Conservation (phyloP, 2,329 filamentous ascomycete genomes). For the Fusarium phyllophilum region DNA sequence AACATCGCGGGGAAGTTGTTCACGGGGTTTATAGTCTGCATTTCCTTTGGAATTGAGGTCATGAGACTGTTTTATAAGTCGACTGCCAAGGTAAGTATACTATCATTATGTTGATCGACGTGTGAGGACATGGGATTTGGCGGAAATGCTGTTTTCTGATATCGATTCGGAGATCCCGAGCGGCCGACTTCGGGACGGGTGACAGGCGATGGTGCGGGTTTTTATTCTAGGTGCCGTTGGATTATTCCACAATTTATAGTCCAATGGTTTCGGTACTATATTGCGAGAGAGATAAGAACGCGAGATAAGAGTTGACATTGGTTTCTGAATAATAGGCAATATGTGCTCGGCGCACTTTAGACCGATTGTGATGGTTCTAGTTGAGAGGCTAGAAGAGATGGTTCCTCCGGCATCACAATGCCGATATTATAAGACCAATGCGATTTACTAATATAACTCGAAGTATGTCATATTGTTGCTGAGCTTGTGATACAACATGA, state of each 20-base stretch:
- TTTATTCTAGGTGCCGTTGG: not conserved
- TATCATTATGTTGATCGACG: too few relatives aligned
- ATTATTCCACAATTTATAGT: not conserved
- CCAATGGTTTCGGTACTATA: not conserved
- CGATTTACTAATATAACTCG: not conserved
- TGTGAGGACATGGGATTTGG: not conserved
- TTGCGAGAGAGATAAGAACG: not conserved
- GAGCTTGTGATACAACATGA: not conserved
- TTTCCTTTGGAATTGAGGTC: not conserved
- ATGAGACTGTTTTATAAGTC: not conserved
- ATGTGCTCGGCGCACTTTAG: not conserved
- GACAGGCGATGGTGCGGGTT: not conserved
- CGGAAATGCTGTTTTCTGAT: not conserved
- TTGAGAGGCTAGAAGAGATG: accelerated
- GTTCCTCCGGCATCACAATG: not conserved
- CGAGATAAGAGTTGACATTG: not conserved
- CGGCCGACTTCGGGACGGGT: not conserved
- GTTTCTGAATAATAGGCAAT: not conserved
- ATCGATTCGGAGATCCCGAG: not conserved
- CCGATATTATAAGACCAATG: not conserved
- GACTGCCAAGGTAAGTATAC: accelerated
- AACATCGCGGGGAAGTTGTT: not conserved
- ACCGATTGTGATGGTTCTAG: not conserved
- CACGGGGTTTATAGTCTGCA: not conserved
- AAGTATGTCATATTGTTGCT: accelerated